These are phyloP conservation scores for Logfia minima DNA, from an alignment of 129 eudicot genomes.

Conservation along the genomic window DNA sequence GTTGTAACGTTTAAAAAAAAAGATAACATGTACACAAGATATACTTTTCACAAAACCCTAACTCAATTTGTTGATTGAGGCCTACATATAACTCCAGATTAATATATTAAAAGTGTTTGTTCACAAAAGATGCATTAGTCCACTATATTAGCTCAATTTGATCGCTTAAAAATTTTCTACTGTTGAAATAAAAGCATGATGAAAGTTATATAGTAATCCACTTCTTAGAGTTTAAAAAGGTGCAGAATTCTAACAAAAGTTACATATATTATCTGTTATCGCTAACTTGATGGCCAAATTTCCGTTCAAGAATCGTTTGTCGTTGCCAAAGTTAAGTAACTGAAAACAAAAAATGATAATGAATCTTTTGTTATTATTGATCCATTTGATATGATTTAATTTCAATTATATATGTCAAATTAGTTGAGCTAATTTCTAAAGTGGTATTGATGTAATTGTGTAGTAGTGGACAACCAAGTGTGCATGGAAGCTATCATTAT, in stretches of 20 bases:
- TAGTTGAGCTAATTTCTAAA: background rate
- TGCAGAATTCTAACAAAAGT: background rate
- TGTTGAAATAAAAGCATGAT: too few species aligned
- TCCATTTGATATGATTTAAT: background rate
- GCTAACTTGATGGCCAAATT: background rate
- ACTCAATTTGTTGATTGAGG: background rate
- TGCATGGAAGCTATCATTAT: conserved; percentile 54
- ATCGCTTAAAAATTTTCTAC: too few species aligned
- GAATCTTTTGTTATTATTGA: background rate
- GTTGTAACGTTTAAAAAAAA: too few species aligned
- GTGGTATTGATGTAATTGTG: conserved; percentile 2
- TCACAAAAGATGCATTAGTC: background rate
- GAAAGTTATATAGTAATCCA: background rate
- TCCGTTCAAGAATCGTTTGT: background rate
- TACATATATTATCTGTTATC: background rate
- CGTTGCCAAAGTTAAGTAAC: background rate
- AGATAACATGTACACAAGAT: too few species aligned
- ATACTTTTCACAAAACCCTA: background rate
- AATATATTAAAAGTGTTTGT: background rate
- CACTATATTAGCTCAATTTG: too few species aligned
- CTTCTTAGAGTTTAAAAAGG: background rate
- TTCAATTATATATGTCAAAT: background rate
- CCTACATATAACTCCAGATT: background rate
- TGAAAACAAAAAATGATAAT: background rate
- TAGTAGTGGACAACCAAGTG: conserved; percentile 51